Evolutionary conservation across 257 asterid genomes (phyloP).

Genomic region (Solanum stenotomum): DNA sequence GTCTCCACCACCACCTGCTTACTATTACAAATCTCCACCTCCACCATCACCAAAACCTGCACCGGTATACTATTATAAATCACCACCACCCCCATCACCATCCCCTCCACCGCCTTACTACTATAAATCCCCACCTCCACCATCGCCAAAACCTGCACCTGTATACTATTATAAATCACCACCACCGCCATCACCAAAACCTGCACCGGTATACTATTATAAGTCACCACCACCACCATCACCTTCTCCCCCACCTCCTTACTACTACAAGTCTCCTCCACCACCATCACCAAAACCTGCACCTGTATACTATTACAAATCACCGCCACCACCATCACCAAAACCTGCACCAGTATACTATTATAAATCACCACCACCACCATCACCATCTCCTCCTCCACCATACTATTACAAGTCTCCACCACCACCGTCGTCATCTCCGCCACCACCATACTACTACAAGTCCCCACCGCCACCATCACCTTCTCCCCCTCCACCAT

Average conservation of each 20-base stretch:
- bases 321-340: not conserved
- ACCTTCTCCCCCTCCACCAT: not conserved
- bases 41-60: not conserved
- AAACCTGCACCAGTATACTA: not conserved
- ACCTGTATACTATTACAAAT: not conserved
- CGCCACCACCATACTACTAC: not conserved
- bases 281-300: not conserved
- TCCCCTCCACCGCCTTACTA: not conserved
- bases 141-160: not conserved
- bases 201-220: not conserved
- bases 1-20: slow-evolving; percentile 3
- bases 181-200: not conserved
- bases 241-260: not conserved
- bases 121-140: not conserved
- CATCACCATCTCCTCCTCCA: not conserved
- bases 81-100: not conserved
- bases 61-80: not conserved
- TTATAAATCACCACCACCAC: not conserved
- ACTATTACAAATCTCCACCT: not conserved
- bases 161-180: not conserved
- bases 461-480: not conserved
- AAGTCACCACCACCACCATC: not conserved
- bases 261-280: not conserved
- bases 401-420: not conserved
- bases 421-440: accelerated